Evolutionary conservation across 768 basidiomycete genomes (phyloP).

Genomic region (Podaxis sp.): DNA sequence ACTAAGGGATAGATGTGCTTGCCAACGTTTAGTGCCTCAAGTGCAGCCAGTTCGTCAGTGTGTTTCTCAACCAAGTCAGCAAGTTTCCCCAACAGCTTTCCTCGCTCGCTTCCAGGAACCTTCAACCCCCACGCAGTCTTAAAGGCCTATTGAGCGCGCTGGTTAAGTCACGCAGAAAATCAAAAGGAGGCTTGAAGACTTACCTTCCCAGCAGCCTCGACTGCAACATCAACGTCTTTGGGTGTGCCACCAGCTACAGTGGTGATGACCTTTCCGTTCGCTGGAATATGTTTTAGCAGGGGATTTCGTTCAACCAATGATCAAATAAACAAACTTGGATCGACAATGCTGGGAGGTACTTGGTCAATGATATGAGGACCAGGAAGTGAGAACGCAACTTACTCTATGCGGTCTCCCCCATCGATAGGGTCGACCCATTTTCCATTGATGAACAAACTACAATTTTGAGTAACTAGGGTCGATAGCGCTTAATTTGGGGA

Average conservation of each 20-base stretch:
- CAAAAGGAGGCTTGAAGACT: background rate
- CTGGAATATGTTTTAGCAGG: slow-evolving; percentile 25
- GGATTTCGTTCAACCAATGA: background rate
- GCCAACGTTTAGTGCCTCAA: slow-evolving; percentile 73
- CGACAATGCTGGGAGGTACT: slow-evolving; percentile 41
- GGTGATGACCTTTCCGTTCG: slow-evolving; percentile 63
- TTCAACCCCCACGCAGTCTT: slow-evolving; percentile 70
- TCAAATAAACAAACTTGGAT: slow-evolving; percentile 36
- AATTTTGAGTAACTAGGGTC: background rate
- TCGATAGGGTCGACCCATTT: slow-evolving; percentile 57
- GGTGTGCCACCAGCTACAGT: slow-evolving; percentile 53
- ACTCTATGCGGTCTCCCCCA: slow-evolving; percentile 57
- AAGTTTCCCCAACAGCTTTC: slow-evolving; percentile 56
- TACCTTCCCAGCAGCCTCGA: slow-evolving; percentile 60
- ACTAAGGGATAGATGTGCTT: slow-evolving; percentile 8
- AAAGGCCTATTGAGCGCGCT: slow-evolving; percentile 22
- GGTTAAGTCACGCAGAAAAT: background rate
- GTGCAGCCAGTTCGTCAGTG: slow-evolving; percentile 60
- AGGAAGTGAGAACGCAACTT: slow-evolving; percentile 20
- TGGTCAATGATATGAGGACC: background rate
- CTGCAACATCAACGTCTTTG: slow-evolving; percentile 76
- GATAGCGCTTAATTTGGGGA: background rate
- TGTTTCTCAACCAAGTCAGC: slow-evolving; percentile 60
- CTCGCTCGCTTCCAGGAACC: slow-evolving; percentile 45
- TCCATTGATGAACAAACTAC: slow-evolving; percentile 67